Evolutionary conservation across 805 yeast species (phyloP).

Genomic region (Dipodascopsis uninucleata): DNA sequence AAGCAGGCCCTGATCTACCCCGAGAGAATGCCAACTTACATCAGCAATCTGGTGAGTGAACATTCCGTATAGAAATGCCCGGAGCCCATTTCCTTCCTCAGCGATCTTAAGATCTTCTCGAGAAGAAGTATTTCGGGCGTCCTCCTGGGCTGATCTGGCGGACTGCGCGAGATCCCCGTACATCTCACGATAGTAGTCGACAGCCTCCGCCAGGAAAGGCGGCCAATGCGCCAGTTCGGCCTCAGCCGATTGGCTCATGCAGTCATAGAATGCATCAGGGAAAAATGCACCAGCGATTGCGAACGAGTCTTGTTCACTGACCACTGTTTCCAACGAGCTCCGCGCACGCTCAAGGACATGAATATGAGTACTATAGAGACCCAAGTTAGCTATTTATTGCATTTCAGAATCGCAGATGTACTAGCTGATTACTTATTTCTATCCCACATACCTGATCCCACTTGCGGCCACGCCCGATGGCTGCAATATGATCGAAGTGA

Average conservation of each 20-base stretch:
- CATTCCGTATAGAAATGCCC: constrained; percentile 56
- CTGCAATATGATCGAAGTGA: too few relatives aligned
- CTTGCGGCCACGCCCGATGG: too few relatives aligned
- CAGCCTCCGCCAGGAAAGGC: constrained; percentile 50
- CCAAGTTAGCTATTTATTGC: too few relatives aligned
- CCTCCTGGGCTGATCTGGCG: too few relatives aligned
- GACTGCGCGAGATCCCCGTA: too few relatives aligned
- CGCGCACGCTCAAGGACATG: constrained; percentile 38
- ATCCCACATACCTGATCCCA: too few relatives aligned
- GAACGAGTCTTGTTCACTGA: constrained; percentile 35
- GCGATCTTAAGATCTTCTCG: too few relatives aligned
- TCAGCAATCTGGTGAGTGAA: constrained; percentile 63
- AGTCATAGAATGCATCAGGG: constrained; percentile 66
- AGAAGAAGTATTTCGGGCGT: constrained; percentile 22
- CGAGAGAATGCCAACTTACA: constrained; percentile 63
- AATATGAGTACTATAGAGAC: constrained; percentile 39
- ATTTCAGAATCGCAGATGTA: too few relatives aligned
- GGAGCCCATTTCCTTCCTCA: constrained; percentile 38
- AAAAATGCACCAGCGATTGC: constrained; percentile 60
- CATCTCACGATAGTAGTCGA: constrained; percentile 42
- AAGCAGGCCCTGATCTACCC: constrained; percentile 54
- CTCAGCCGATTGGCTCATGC: constrained; percentile 48
- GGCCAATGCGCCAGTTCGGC: constrained; percentile 74
- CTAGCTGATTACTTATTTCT: too few relatives aligned
- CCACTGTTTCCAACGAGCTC: constrained; percentile 37